Evolutionary conservation across 306 rosid species (phyloP), one percentile per base, ranked within the genome.

Genomic region (Urtica urens): DNA sequence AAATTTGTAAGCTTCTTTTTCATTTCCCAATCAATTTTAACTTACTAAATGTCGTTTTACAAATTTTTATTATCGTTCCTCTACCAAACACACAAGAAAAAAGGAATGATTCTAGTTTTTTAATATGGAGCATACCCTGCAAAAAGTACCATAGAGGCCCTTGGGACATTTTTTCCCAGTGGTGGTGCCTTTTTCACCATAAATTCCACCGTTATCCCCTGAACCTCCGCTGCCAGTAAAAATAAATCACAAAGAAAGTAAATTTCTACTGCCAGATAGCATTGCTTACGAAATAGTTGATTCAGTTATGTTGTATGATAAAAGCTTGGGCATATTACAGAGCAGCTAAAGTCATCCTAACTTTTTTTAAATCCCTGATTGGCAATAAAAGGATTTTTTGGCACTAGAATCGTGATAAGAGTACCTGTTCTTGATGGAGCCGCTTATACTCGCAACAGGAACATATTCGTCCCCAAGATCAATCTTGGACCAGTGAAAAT

Each of bases 401-500:
- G 14, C 4, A 10, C 26, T 23, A 16, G 11, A 15, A 25, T 14
- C 38, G 31, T 40, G 38, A 49, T 52, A 28, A 21, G 66, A 48
- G n/a, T 68, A 90, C 97, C 97, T 81, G 35, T 55, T 72, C 74
- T 72, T 69, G 59, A 84, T 73, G 63, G 77, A 66, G 63, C 97
- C 97, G 52, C 54, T 63, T 57, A 90, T 59, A 51, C 74, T 84
- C 23, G 97, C 97, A 70, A 90, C 77, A 37, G 97, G 92, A 57
- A 69, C 68, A 71, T 90, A 90, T 34, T 90, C 87, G 34, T 84
- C 92, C 25, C 75, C 86, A 23, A 37, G 51, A 54, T 83, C 85
- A 64, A 90, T 79, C 46, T 70, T 79, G 35, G 94, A 81, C 97
- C 97, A 90, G 58, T 90, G 95, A 69, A 90, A 90, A 79, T 90